Base-by-base conservation (phyloP, 1,284 basidiomycete genomes). In the Microbotryomycetes sp. region DNA sequence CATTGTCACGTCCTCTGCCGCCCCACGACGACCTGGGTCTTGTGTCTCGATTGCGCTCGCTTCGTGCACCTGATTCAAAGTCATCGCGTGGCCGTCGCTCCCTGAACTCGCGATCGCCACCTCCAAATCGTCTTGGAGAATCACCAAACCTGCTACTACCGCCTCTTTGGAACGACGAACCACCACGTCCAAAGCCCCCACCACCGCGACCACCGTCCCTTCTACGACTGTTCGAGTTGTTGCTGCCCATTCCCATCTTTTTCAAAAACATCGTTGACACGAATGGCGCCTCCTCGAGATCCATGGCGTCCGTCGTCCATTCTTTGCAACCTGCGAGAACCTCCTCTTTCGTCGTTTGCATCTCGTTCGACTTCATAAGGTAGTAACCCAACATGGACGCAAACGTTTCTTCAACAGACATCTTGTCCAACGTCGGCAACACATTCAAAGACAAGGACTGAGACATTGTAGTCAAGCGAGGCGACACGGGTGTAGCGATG, bases 341-440 rank as follows among this genome's bases (percentile, higher is more conserved):
- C n/a, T 77, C 79, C 3, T 72, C 66, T 60, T 78, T 80, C 2
- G 65, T 71, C 2, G 80, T 71, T 26, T 84, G 79, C 54, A 91
- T 70, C 28, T 85, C 79, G 6, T 73, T 73, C 0, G 77, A 60
- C 70, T 83, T 83, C 54, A 79, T 74, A 52, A 84, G 67, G 76
- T 92, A 93, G 79, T 85, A 93, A 0, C 91, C 91, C 15, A 92
- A 75, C 57, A 88, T 74, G 7, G 86, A 84, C 26, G 81, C 78
- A 72, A 89, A 86, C 1, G 86, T 83, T 67, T 87, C 84, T 49
- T 78, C 76, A 56, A 90, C 73, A 0, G 83, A 82, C 5, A 81
- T 79, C 36, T 78, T 75, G 70, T 87, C 83, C 32, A 89, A 74
- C 14, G 72, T 65, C 16, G 77, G 74, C 63, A 78, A 68, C 60